These are phyloP conservation scores for Coniochaeta sp. DNA, from an alignment of 2,329 filamentous ascomycete species.

Conservation along the genomic window DNA sequence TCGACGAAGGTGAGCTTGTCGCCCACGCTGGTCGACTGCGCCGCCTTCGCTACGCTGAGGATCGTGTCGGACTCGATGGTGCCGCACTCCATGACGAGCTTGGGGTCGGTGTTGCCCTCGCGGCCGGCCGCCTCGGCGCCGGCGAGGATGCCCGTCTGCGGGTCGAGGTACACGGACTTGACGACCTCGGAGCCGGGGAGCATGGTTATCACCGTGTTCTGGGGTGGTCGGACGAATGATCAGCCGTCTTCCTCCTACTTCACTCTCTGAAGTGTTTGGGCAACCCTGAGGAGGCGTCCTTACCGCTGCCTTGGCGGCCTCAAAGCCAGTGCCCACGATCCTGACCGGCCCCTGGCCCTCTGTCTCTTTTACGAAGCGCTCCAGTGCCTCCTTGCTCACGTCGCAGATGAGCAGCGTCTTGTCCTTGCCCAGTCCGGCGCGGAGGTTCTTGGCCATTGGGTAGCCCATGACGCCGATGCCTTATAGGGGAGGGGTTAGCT, in stretches of 20 bases:
- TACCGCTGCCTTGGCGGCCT: slow-evolving; percentile 28
- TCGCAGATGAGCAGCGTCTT: slow-evolving; percentile 23
- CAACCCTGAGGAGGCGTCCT: neutral
- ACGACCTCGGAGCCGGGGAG: slow-evolving; percentile 27
- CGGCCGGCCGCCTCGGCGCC: slow-evolving; percentile 11
- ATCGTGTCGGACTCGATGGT: slow-evolving; percentile 23
- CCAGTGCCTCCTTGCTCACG: slow-evolving; percentile 26
- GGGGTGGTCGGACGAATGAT: neutral
- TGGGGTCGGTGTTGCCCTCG: slow-evolving; percentile 6
- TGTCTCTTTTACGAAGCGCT: slow-evolving; percentile 27
- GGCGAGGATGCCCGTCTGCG: slow-evolving; percentile 21
- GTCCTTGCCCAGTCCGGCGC: slow-evolving; percentile 13
- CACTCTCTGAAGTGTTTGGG: neutral
- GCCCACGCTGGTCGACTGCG: slow-evolving; percentile 21
- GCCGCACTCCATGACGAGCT: slow-evolving; percentile 22
- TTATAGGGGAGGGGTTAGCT: slow-evolving; percentile 3
- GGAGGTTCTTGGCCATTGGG: slow-evolving; percentile 26
- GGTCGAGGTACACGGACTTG: slow-evolving; percentile 27
- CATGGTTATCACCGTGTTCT: slow-evolving; percentile 32
- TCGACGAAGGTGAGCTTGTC: slow-evolving; percentile 22
- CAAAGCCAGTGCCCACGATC: slow-evolving; percentile 25
- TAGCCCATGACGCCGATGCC: slow-evolving; percentile 27
- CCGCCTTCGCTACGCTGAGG: slow-evolving; percentile 50
- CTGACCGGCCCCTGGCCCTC: slow-evolving; percentile 24
- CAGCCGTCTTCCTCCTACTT: neutral